These are phyloP conservation scores for Phaeolepiota aurea DNA, from an alignment of 768 basidiomycete species.

Conservation along the genomic window DNA sequence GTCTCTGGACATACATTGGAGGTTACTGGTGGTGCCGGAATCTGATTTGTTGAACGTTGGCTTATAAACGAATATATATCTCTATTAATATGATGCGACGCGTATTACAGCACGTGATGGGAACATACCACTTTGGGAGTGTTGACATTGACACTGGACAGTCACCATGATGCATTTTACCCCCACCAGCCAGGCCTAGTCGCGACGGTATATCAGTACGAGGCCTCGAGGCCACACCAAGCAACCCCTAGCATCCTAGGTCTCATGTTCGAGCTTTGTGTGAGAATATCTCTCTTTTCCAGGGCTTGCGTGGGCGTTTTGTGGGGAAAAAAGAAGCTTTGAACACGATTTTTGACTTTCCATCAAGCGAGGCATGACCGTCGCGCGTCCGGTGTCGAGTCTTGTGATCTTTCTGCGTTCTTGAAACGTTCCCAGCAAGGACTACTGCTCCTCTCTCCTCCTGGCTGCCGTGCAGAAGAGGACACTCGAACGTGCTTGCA, in stretches of 20 bases:
- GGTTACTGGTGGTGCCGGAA: slow-evolving; percentile 76
- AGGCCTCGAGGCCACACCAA: background rate
- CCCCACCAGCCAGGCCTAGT: too few relatives aligned
- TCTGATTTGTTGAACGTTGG: slow-evolving; percentile 26
- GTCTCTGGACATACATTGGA: slow-evolving; percentile 80
- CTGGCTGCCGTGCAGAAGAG: background rate
- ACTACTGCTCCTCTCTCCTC: too few relatives aligned
- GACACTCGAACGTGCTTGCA: background rate
- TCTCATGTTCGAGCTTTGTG: background rate
- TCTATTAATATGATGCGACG: background rate
- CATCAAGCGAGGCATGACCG: background rate
- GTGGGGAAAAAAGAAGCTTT: background rate
- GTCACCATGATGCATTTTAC: too few relatives aligned
- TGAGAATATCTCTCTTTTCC: background rate
- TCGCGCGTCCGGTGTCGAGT: background rate
- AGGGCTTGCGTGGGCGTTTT: background rate
- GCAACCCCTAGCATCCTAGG: background rate
- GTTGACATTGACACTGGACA: background rate
- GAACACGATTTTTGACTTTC: background rate
- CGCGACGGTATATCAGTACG: too few relatives aligned
- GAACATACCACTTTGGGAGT: background rate
- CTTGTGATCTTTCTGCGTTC: background rate
- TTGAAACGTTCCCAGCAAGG: background rate
- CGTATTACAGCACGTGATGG: background rate
- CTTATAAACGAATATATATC: background rate